These are phyloP conservation scores for Hordeum marinum DNA, from an alignment of 176 grass and related monocot genomes.

Conservation along the genomic window DNA sequence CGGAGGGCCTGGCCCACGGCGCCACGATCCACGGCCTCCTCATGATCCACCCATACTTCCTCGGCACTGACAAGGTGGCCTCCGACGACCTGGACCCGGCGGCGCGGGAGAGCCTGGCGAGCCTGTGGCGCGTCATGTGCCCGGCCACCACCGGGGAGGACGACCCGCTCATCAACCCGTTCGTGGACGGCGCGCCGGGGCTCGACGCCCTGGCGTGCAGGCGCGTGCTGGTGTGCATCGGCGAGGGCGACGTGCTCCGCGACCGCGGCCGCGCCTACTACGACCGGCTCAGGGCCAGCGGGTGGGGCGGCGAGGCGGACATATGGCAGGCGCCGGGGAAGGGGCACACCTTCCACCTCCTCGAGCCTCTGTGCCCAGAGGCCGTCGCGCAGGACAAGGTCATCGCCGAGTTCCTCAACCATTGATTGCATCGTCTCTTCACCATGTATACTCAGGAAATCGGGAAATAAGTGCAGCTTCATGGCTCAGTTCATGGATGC, in stretches of 20 bases:
- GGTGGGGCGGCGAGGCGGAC: conserved; percentile 37
- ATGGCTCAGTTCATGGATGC: neutral
- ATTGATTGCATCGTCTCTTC: neutral
- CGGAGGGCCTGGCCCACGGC: conserved; percentile 30
- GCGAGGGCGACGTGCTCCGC: conserved; percentile 48
- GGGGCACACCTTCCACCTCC: conserved; percentile 56
- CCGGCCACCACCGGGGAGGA: conserved; percentile 45
- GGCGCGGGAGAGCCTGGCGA: conserved; percentile 30
- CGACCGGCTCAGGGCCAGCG: conserved; percentile 39
- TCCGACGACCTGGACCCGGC: conserved; percentile 37
- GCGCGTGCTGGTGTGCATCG: conserved; percentile 45
- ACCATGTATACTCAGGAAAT: conserved; percentile 4
- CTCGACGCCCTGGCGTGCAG: conserved; percentile 29
- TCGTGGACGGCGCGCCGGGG: conserved; percentile 28
- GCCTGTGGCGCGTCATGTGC: conserved; percentile 58
- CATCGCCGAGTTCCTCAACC: conserved; percentile 46
- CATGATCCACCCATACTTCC: conserved; percentile 81
- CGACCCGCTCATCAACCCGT: conserved; percentile 53
- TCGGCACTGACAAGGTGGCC: conserved; percentile 44
- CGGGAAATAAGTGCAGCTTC: conserved; percentile 29
- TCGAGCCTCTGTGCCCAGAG: conserved; percentile 36
- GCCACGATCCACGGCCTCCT: conserved; percentile 46
- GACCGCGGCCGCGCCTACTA: conserved; percentile 49
- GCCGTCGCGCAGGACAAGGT: conserved; percentile 53
- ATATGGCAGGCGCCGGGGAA: conserved; percentile 46